Percentiles rank a stretch among this genome's conserved stretches.
phyloP scores from a whole-genome alignment of 257 asterid genomes.

The Penstemon davidsonii region DNA sequence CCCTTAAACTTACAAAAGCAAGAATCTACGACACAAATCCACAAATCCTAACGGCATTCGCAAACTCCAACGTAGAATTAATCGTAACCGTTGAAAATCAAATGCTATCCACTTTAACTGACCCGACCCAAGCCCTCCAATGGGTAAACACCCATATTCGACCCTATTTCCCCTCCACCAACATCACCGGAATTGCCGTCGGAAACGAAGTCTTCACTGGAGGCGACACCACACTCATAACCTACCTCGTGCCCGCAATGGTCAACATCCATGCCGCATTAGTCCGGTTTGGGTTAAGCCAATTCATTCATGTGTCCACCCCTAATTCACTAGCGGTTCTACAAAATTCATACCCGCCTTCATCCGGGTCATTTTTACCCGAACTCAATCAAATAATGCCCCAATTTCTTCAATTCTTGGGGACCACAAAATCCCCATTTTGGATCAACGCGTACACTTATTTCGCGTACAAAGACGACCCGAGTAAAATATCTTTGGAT shows the following conservation, averaged over 20 bases:
- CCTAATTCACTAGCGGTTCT: slow-evolving; percentile 71
- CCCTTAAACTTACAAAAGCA: slow-evolving; percentile 59
- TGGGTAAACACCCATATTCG: slow-evolving; percentile 66
- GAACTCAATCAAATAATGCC: slow-evolving; percentile 57
- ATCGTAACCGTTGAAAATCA: slow-evolving; percentile 77
- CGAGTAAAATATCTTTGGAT: slow-evolving; percentile 55
- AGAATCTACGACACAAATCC: slow-evolving; percentile 89
- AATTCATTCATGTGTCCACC: slow-evolving; percentile 63
- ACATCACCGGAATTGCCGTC: slow-evolving; percentile 77
- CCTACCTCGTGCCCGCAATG: slow-evolving; percentile 75
- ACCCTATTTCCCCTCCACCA: slow-evolving; percentile 71
- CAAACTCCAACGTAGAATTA: slow-evolving; percentile 62
- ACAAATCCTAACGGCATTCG: slow-evolving; percentile 59
- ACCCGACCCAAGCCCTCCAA: slow-evolving; percentile 57
- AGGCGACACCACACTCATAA: slow-evolving; percentile 49
- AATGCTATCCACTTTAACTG: slow-evolving; percentile 47
- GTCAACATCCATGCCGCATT: slow-evolving; percentile 67
- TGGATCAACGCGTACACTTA: slow-evolving; percentile 95
- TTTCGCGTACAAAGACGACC: slow-evolving; percentile 77
- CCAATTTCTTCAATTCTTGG: slow-evolving; percentile 57
- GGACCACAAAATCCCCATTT: slow-evolving; percentile 63
- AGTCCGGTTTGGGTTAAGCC: slow-evolving; percentile 47
- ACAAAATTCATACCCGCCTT: slow-evolving; percentile 75
- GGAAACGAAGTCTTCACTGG: slow-evolving; percentile 85
- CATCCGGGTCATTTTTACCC: slow-evolving; percentile 62